Evolutionary conservation across 768 basidiomycete species (phyloP), one percentile per base, ranked within the genome.

Genomic region (Auriscalpium vulgare): DNA sequence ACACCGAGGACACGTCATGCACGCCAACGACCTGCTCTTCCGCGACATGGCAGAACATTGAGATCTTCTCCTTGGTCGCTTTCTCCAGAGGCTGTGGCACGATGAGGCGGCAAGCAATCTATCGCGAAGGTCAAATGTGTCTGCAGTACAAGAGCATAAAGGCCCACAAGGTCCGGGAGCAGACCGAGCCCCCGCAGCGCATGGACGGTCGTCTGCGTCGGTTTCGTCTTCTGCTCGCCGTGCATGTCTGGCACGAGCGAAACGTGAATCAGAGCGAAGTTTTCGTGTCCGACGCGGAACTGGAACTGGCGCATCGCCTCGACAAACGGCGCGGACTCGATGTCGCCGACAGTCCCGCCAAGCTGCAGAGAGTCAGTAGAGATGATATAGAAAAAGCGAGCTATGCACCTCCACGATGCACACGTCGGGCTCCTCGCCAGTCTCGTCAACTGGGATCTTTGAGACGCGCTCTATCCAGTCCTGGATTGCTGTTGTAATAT

Each of bases 241-340:
- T 97, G 93, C 79, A 99, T 91, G 65, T 97, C 92, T 16, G 95
- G 95, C n/a, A 99, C 93, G 35, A 99, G 84, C 7, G 92, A 95
- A 49, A 99, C 95, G 63, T 97, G 95, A 57, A 98, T 86, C 54
- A 98, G 83, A 0, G 95, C 95, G 68, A 97, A 97, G 72, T 98
- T 97, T 56, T 93, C 91, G 67, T 88, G 82, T 16, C 95, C 95
- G 19, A 98, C 95, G 55, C 95, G 87, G 77, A 97, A 97, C 68
- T 99, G 95, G 79, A 99, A 99, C 70, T 99, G 95, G n/a, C 95
- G 85, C 88, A 99, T 94, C 0, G 95, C 95, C 70, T 99, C 95
- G 47, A 99, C 79, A 70, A 99, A 99, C 2, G 95, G 95, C 3
- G 95, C 95, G 7, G 93, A 97, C 66, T 99, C 95, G 68, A 99